These are phyloP conservation scores for Chimonanthus salicifolius DNA, from an alignment of 164 flowering plant species.

Conservation along the genomic window DNA sequence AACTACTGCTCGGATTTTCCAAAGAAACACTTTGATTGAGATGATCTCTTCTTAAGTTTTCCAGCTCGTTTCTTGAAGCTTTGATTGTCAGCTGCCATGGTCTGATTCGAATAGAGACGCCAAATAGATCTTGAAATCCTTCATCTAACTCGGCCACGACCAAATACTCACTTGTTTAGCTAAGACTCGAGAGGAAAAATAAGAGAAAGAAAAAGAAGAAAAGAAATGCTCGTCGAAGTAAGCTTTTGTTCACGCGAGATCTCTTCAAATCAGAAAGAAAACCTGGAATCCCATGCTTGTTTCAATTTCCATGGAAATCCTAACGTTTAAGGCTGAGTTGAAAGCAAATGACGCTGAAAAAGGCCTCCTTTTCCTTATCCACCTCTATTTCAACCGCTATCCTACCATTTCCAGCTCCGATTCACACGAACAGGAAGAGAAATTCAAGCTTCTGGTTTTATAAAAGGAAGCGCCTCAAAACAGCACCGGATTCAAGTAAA, in stretches of 20 bases:
- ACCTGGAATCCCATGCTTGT: not conserved
- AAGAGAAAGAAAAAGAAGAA: not conserved
- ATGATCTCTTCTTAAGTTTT: too few relatives aligned
- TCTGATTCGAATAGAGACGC: not conserved
- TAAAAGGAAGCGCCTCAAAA: not conserved
- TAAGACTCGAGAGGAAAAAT: too few relatives aligned
- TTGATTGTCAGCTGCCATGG: not conserved
- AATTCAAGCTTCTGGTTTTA: not conserved
- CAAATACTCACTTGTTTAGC: not conserved
- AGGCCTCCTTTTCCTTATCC: too few relatives aligned
- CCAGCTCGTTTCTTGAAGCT: not conserved
- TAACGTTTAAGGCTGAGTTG: not conserved
- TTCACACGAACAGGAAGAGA: not conserved
- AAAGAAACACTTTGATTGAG: not conserved
- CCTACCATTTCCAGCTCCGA: not conserved
- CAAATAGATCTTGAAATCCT: not conserved
- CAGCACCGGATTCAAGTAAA: not conserved
- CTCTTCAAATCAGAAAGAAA: not conserved
- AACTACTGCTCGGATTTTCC: not conserved
- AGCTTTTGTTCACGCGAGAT: not conserved
- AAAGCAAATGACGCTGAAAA: not conserved
- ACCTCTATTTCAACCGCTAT: not conserved
- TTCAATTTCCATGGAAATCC: not conserved
- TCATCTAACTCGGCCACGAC: not conserved
- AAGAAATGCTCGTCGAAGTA: not conserved